Conservation (phyloP, 441 rosid genomes). For the Sinapis alba region DNA sequence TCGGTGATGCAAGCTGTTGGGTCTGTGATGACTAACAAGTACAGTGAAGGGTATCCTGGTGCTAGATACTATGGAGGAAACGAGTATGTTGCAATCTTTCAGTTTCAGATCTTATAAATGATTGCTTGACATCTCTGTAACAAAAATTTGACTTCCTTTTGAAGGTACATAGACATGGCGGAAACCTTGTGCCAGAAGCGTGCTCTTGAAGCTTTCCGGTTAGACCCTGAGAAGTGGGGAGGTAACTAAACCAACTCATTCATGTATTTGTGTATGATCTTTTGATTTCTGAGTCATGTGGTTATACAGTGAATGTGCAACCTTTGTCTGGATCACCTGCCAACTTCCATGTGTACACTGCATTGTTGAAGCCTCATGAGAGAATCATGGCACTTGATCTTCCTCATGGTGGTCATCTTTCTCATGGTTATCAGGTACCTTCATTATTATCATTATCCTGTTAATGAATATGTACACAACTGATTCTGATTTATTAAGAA, state of each 20-base stretch:
- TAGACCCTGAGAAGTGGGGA: constrained; percentile 98
- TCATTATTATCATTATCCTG: not conserved
- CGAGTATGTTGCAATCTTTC: constrained; percentile 53
- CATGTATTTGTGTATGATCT: not conserved
- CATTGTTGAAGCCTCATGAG: constrained; percentile 91
- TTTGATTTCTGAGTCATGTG: constrained; percentile 35
- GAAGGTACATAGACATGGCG: constrained; percentile 91
- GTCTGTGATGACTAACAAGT: constrained; percentile 92
- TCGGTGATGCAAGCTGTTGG: constrained; percentile 95
- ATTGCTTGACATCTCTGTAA: constrained; percentile 11
- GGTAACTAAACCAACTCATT: constrained; percentile 43
- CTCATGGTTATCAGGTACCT: constrained; percentile 96
- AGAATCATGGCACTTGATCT: constrained; percentile 99
- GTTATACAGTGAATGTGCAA: constrained; percentile 87
- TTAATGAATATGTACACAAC: not conserved
- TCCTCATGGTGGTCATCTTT: constrained; percentile 99
- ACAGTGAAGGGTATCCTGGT: constrained; percentile 98
- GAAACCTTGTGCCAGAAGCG: constrained; percentile 91
- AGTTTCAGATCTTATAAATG: constrained; percentile 7
- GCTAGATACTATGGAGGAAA: constrained; percentile 98
- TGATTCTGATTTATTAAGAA: not conserved
- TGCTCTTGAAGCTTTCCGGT: constrained; percentile 82
- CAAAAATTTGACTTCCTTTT: constrained; percentile 8
- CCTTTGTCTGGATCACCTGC: constrained; percentile 97
- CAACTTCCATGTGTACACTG: constrained; percentile 96